Evolutionary conservation across 1,284 basidiomycete genomes (phyloP).

Genomic region (Sanghuangporus weigelae): DNA sequence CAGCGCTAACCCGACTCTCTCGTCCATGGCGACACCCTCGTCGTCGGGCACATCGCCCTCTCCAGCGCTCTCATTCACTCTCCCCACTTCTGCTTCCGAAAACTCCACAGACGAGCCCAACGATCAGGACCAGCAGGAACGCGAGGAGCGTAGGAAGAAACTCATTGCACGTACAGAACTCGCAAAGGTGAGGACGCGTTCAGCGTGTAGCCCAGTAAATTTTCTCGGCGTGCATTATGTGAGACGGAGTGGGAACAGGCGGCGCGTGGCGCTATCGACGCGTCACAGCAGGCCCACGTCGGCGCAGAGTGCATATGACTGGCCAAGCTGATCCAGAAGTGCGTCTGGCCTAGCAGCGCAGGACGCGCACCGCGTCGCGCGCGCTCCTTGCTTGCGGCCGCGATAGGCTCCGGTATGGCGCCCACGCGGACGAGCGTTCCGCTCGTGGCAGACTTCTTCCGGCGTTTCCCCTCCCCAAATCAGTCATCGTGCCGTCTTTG

Average conservation of each 20-base stretch:
- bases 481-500: not conserved
- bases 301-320: not conserved
- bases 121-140: conserved; percentile 38
- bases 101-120: conserved; percentile 27
- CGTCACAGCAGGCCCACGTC: conserved; percentile 5
- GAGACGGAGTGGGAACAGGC: conserved; percentile 19
- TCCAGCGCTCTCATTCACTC: conserved; percentile 57
- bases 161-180: conserved; percentile 70
- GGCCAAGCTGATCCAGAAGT: not conserved
- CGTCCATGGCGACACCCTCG: conserved; percentile 64
- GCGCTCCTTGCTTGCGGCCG: conserved; percentile 6
- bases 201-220: conserved; percentile 24
- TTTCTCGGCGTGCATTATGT: conserved; percentile 38
- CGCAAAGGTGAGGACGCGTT: conserved; percentile 54
- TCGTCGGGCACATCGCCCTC: conserved; percentile 75
- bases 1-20: not conserved
- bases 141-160: conserved; percentile 59
- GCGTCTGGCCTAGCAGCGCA: not conserved
- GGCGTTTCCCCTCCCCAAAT: not conserved
- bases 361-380: not conserved
- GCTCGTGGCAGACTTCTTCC: not conserved
- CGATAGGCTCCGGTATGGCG: not conserved
- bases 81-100: conserved; percentile 36
- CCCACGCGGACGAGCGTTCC: not conserved
- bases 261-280: conserved; percentile 12